These are phyloP conservation scores for Metarhizium robertsii DNA, from an alignment of 2,329 filamentous ascomycete species.

Conservation along the genomic window DNA sequence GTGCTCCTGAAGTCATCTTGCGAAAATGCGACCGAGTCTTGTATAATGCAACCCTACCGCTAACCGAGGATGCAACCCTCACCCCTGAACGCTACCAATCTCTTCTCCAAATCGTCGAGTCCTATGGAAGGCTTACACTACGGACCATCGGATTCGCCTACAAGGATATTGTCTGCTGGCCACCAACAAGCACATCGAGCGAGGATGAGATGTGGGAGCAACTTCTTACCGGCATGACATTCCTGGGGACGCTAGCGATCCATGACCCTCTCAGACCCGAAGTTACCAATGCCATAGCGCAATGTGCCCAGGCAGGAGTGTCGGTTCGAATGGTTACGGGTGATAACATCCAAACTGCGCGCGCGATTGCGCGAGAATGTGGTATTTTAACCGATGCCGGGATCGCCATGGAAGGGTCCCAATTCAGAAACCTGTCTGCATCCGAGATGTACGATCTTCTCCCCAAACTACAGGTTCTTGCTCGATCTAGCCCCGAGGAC, in stretches of 20 bases:
- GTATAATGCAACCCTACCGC: constrained; percentile 23
- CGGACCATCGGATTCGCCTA: constrained; percentile 70
- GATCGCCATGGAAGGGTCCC: constrained; percentile 12
- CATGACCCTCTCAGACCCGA: constrained; percentile 53
- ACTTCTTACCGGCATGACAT: constrained; percentile 50
- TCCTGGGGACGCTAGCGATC: constrained; percentile 59
- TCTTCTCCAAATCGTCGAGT: constrained; percentile 37
- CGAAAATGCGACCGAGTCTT: constrained; percentile 29
- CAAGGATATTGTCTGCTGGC: constrained; percentile 61
- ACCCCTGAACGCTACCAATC: background rate
- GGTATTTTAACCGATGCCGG: constrained; percentile 33
- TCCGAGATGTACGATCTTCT: constrained; percentile 40
- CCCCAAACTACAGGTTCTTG: constrained; percentile 39
- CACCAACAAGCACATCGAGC: constrained; percentile 55
- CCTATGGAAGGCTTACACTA: constrained; percentile 53
- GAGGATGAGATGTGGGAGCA: constrained; percentile 20
- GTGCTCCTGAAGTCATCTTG: constrained; percentile 46
- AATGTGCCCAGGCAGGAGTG: constrained; percentile 39
- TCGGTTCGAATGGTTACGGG: constrained; percentile 52
- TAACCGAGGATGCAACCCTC: background rate
- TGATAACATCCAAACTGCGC: constrained; percentile 43
- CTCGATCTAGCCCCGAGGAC: constrained; percentile 50
- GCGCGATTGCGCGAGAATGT: constrained; percentile 41
- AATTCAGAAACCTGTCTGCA: background rate
- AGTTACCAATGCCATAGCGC: constrained; percentile 45